phyloP scores from a whole-genome alignment of 495 filamentous ascomycete species.

The Melanomma pulvis-pyrius region DNA sequence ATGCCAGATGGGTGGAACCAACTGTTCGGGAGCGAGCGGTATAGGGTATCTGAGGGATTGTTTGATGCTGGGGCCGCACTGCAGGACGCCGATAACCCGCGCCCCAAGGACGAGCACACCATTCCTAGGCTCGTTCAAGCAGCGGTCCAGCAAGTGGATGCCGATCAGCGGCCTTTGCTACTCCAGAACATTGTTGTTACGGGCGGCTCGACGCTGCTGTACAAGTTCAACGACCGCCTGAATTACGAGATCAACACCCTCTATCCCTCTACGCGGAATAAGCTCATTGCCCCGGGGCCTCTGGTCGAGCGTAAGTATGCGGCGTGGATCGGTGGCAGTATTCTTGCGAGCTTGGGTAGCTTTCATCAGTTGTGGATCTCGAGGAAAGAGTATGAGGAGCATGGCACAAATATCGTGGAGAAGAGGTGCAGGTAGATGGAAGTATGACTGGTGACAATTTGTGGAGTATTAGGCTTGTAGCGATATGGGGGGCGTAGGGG shows the following conservation, averaged over 20 bases:
- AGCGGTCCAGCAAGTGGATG: conserved; percentile 77
- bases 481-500: not conserved
- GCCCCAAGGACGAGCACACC: conserved; percentile 68
- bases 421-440: conserved; percentile 70
- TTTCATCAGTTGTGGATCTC: conserved; percentile 99
- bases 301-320: conserved; percentile 85
- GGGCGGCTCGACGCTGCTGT: conserved; percentile 78
- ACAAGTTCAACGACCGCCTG: conserved; percentile 87
- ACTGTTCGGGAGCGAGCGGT: conserved; percentile 85
- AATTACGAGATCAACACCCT: conserved; percentile 76
- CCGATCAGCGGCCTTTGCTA: conserved; percentile 81
- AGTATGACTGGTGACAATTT: not conserved
- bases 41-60: conserved; percentile 79
- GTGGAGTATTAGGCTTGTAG: not conserved
- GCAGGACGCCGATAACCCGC: conserved; percentile 50
- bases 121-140: conserved; percentile 78
- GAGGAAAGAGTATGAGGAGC: conserved; percentile 79
- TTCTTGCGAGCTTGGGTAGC: conserved; percentile 92
- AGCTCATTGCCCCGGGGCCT: conserved; percentile 81
- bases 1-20: conserved; percentile 96
- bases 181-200: conserved; percentile 91
- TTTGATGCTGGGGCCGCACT: conserved; percentile 79
- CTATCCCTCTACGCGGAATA: conserved; percentile 80
- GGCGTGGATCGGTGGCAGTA: conserved; percentile 95
- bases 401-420: conserved; percentile 70